Percentiles rank a stretch among this genome's conserved stretches.
These are phyloP conservation scores for Pseudozyma sp. DNA, from an alignment of 1,284 basidiomycete genomes.

Conservation along the genomic window DNA sequence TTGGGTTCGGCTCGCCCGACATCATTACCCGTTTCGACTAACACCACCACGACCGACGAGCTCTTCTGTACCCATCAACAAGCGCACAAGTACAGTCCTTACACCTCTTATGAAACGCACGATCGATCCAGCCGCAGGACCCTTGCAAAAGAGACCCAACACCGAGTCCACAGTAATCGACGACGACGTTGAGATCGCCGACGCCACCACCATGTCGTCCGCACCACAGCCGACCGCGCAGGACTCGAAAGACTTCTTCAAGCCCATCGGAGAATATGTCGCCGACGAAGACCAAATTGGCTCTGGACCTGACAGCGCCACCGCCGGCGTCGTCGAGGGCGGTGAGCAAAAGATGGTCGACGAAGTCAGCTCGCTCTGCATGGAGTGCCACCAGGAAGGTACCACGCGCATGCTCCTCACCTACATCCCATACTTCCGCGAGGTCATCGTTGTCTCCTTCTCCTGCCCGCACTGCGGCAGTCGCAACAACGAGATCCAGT, in stretches of 20 bases:
- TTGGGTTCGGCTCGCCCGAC: neutral
- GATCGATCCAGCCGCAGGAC: conserved; percentile 34
- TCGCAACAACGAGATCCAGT: conserved; percentile 93
- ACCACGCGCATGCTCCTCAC: conserved; percentile 91
- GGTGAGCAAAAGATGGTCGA: conserved; percentile 60
- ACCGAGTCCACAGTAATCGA: conserved; percentile 13
- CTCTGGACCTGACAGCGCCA: conserved; percentile 1
- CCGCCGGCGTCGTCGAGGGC: conserved; percentile 23
- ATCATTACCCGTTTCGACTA: neutral
- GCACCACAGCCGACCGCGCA: conserved; percentile 8
- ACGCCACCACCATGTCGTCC: conserved; percentile 42
- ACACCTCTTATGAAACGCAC: conserved; percentile 40
- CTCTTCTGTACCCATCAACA: too few relatives aligned
- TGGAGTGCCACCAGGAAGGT: conserved; percentile 92
- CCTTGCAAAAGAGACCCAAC: conserved; percentile 44
- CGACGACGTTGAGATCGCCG: conserved; percentile 35
- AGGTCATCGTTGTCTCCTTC: conserved; percentile 97
- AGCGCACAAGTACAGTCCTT: neutral
- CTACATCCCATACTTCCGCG: conserved; percentile 93
- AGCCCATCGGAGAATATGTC: conserved; percentile 57
- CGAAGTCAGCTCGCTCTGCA: conserved; percentile 87
- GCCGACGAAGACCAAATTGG: conserved; percentile 19
- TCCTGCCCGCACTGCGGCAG: conserved; percentile 91
- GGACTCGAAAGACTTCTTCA: conserved; percentile 54
- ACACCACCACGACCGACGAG: neutral